Conservation (phyloP, 2,329 filamentous ascomycete genomes). For the Colletotrichum tabaci region DNA sequence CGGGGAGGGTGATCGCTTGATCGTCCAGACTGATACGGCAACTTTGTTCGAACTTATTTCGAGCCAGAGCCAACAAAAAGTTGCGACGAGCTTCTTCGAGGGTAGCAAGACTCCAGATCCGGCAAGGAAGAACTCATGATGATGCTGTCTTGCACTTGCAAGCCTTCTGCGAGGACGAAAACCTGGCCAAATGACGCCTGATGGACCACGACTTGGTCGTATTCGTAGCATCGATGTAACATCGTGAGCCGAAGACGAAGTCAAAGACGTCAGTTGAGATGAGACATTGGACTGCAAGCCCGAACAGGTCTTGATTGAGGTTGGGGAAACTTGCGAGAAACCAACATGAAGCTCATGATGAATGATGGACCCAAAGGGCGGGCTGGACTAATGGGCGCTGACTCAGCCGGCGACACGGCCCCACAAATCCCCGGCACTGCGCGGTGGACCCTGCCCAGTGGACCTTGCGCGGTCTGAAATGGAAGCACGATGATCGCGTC, state of each 20-base stretch:
- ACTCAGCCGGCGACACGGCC: not conserved
- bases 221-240: not conserved
- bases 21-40: not conserved
- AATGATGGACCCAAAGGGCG: too few species aligned
- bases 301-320: not conserved
- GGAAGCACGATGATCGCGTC: slow-evolving; percentile 4
- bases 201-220: not conserved
- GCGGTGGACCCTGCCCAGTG: not conserved
- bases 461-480: not conserved
- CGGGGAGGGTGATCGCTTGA: not conserved
- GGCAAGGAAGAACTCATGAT: not conserved
- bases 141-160: not conserved
- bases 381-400: not conserved
- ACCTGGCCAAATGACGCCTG: not conserved
- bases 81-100: not conserved
- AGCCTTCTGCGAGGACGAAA: not conserved
- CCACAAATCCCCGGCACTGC: not conserved
- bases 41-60: slow-evolving; percentile 1
- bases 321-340: not conserved
- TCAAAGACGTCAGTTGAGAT: not conserved
- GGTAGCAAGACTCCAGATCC: not conserved
- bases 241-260: not conserved
- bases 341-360: too few species aligned
- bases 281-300: not conserved
- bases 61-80: not conserved